Evolutionary conservation across 2,329 filamentous ascomycete species (phyloP), one percentile per base, ranked within the genome.

Genomic region (Chalara sp.): DNA sequence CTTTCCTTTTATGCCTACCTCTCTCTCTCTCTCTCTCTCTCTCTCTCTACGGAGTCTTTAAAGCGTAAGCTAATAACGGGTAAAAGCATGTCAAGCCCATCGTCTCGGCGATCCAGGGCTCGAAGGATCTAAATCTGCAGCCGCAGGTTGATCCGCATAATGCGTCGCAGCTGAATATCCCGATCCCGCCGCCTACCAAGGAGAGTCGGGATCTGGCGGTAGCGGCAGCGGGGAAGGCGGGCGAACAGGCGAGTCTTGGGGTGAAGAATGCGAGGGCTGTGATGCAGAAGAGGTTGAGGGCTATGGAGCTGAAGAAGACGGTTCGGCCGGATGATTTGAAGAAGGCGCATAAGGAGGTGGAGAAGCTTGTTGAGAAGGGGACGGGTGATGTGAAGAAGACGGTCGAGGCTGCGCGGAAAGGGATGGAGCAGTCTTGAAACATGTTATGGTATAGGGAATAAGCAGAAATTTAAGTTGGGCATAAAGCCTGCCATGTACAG

Each of bases 131-230:
- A 48, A 76, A 72, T 47, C 70, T 79, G 0, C 75, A 77, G 51
- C 69, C 75, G 0, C 64, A 70, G 46, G 70, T 72, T 1, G 76
- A 78, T 49, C 58, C 72, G 5, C 67, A 71, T 29, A 75, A 74
- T 39, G 68, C 74, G 0, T 68, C 72, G n/a, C 73, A 77, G 5
- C 68, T 81, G 6, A 71, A 75, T 46, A 69, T 82, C 13, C 73
- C 76, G 21, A 72, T 81, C 29, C 78, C 78, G 1, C 76, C 79
- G 5, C 76, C 78, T 0, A 82, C 78, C 0, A 78, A 76, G 46
- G 78, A 81, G 55, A 72, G 73, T n/a, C 68, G 76, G 30, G 69
- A 71, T 51, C 47, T 56, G 29, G 60, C 62, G n/a, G 52, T 65
- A 5, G 55, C 55, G 21, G 56, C 59, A 6, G 65, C 65, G 29